Evolutionary conservation across 352 stramenopile genomes (phyloP).

Genomic region (Globisporangium spiculum): DNA sequence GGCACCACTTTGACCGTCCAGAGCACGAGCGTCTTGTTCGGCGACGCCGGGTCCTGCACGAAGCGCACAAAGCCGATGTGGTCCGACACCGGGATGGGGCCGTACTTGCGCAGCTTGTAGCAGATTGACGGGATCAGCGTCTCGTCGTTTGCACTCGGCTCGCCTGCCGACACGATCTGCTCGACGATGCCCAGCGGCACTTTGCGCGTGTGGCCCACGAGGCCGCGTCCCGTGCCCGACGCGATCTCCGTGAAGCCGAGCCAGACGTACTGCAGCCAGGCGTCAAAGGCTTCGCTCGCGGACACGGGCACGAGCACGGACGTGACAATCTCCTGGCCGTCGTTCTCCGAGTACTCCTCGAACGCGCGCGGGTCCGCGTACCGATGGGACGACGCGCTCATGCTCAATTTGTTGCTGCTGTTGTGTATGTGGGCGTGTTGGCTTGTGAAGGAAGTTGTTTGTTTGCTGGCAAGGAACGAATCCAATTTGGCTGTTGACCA

Average conservation of each 20-base stretch:
- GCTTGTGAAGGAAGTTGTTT: neutral
- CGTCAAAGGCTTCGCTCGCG: conserved; percentile 57
- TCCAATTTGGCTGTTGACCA: neutral
- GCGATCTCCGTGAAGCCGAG: conserved; percentile 31
- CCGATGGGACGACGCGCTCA: conserved; percentile 13
- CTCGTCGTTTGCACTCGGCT: conserved; percentile 23
- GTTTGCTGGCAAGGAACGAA: no score
- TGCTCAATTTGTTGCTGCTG: neutral
- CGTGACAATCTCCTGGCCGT: conserved; percentile 60
- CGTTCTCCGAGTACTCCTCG: conserved; percentile 40
- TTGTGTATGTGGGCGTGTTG: neutral
- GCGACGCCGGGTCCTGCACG: conserved; percentile 32
- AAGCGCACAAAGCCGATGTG: conserved; percentile 64
- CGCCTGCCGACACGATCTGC: conserved; percentile 59
- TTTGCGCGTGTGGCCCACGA: conserved; percentile 48
- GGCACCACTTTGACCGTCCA: conserved; percentile 49
- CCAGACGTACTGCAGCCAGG: conserved; percentile 61
- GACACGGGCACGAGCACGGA: conserved; percentile 46
- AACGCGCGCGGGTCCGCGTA: conserved; percentile 41
- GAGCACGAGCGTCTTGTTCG: conserved; percentile 36
- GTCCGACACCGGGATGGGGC: conserved; percentile 36
- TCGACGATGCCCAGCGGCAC: conserved; percentile 55
- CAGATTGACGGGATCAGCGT: conserved; percentile 43
- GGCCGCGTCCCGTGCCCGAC: conserved; percentile 47
- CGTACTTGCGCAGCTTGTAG: conserved; percentile 49